Base-by-base conservation (phyloP, 495 filamentous ascomycete genomes). In the Tuber microsphaerosporum region DNA sequence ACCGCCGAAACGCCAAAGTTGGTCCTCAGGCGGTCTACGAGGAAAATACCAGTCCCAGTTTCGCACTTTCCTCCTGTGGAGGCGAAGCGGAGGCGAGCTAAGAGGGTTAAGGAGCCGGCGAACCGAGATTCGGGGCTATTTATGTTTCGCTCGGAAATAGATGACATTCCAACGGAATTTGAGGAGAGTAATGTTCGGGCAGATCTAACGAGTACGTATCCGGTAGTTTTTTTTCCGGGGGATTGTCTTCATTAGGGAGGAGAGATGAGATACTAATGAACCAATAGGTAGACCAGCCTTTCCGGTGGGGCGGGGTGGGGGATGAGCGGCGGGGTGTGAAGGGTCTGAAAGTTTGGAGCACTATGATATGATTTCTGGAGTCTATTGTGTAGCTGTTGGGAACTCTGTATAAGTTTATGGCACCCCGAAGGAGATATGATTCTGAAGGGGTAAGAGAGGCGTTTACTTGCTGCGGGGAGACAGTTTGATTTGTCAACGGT, bases 171-270 rank as follows among this genome's bases (percentile, higher is more conserved):
- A 31, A 65, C 56, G 4, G 56, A 65, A 34, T 65, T 65, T 65
- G 56, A 65, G 16, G 56, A 65, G 56, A 65, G 56, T 65, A 65
- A 65, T 7, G 56, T 65, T 34, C 56, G 56, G 56, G 26, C 56
- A 17, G 56, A 65, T 65, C 26, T 65, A 26, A 65, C 56, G 26
- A 26, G 56, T 65, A 10, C 26, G 56, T 65, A 17, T 65, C 26
- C 26, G 56, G 56, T 34, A 31, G 26, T 8, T 0, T 34, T 0
- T 34, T 12, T 34, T 26, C 12, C 56, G 4, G 16, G 3, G 56
- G 12, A 34, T 65, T 65, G 56, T 7, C 26, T 65, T 34, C 10
- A 3, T 26, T 10, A 12, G 51, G 22, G 7, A 61, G 26, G 26
- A 6, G 56, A 65, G n/a, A 26, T 12, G 12, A 34, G 12, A 34